These are phyloP conservation scores for Onygena corvina DNA, from an alignment of 2,329 filamentous ascomycete species.

Conservation along the genomic window DNA sequence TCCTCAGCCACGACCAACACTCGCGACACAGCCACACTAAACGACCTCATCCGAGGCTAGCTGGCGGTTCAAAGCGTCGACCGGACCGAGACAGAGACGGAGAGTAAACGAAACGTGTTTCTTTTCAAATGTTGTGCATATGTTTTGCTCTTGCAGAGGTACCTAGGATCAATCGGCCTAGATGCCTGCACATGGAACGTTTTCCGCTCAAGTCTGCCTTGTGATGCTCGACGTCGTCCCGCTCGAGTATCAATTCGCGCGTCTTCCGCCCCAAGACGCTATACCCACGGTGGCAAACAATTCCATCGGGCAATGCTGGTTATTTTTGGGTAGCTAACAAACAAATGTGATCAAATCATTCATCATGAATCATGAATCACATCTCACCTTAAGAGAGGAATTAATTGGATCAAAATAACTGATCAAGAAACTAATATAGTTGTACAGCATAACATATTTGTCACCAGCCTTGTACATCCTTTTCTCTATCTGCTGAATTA, in stretches of 20 bases:
- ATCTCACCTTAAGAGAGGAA: neutral
- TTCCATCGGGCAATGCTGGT: neutral
- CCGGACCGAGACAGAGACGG: neutral
- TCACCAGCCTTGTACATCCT: neutral
- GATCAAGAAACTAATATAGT: neutral
- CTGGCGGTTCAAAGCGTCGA: neutral
- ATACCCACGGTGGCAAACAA: neutral
- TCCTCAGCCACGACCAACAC: conserved; percentile 2
- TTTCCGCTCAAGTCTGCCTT: conserved; percentile 4
- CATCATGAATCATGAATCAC: no score
- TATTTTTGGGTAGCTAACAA: neutral
- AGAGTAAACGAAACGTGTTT: neutral
- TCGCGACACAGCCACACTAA: conserved; percentile 1
- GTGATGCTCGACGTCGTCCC: neutral
- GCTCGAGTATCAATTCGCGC: no score
- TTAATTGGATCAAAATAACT: neutral
- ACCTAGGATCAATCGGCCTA: neutral
- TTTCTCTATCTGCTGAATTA: neutral
- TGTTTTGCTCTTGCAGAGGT: neutral
- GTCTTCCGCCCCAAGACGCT: neutral
- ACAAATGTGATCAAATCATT: no score
- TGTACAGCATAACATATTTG: neutral
- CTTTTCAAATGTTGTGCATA: neutral
- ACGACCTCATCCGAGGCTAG: neutral
- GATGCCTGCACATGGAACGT: neutral